Evolutionary conservation across 495 filamentous ascomycete species (phyloP).

Genomic region (Aspergillus biplanus): DNA sequence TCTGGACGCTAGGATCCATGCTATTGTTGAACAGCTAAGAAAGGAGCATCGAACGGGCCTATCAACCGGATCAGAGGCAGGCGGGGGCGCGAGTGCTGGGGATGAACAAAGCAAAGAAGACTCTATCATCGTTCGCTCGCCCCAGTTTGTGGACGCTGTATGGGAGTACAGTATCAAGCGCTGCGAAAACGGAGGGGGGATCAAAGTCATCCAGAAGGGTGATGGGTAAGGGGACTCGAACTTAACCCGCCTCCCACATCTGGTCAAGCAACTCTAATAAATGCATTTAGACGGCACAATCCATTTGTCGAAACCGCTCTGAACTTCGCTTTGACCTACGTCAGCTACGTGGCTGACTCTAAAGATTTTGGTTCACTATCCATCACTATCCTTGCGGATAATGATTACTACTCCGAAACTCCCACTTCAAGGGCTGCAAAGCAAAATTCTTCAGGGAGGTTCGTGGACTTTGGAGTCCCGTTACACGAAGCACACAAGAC

Average conservation of each 20-base stretch:
- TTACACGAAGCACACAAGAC: conserved; percentile 89
- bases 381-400: conserved; percentile 90
- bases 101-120: conserved; percentile 46
- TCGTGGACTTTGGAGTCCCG: conserved; percentile 76
- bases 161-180: conserved; percentile 84
- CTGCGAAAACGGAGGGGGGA: conserved; percentile 69
- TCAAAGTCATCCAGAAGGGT: conserved; percentile 72
- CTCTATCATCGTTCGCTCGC: conserved; percentile 78
- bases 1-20: conserved; percentile 90
- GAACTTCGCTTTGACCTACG: conserved; percentile 84
- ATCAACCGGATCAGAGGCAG: conserved; percentile 25
- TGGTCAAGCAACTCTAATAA: background rate
- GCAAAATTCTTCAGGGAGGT: conserved; percentile 42
- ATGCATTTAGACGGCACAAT: conserved; percentile 56
- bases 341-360: conserved; percentile 55
- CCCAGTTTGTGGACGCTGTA: conserved; percentile 82
- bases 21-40: conserved; percentile 65
- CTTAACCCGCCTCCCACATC: background rate
- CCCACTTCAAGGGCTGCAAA: conserved; percentile 38
- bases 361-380: conserved; percentile 65
- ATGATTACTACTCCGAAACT: conserved; percentile 92
- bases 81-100: conserved; percentile 19
- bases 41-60: conserved; percentile 35
- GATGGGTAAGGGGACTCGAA: conserved; percentile 64
- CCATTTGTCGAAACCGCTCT: conserved; percentile 90